Base-by-base conservation (phyloP, 1,284 basidiomycete genomes). In the Tilletia caries region DNA sequence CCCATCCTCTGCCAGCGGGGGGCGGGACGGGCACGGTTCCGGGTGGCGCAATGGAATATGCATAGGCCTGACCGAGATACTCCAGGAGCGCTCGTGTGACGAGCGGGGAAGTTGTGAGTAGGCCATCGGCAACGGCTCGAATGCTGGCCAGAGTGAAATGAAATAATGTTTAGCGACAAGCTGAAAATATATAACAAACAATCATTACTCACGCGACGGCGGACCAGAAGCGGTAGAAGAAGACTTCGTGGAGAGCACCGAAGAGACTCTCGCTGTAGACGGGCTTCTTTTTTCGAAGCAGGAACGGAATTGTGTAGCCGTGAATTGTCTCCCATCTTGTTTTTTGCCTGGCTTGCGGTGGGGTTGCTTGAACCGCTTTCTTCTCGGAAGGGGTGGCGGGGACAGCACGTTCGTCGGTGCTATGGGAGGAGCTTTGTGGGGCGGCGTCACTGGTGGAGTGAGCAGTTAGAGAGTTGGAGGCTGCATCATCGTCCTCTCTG, bases 61-160 rank as follows among this genome's bases (percentile, higher is more conserved):
- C 70, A 75, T 91, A 91, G 0, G 91, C 91, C 18, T 88, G 79
- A 0, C 88, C 86, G 0, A 88, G 88, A 83, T 93, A 95, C 44
- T 86, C 87, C 81, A 95, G 92, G 79, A 95, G 87, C 13, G 88
- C 88, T 41, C 73, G 69, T 23, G 75, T 64, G n/a, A 76, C 34
- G 29, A 76, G 70, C 20, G 75, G 75, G n/a, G 68, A 70, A 10
- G 75, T 76, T 60, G 75, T 76, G 62, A 69, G 65, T 32, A 66
- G 64, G 8, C 67, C 68, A 20, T 67, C 66, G 3, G 64, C 71
- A 5, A 73, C 43, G 34, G 75, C 67, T 37, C 75, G 75, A 62
- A 75, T 62, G 23, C 70, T 37, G 23, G n/a, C 43, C 43, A 20
- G 20, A 44, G 20, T 50, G 48, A 50, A 27, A 50, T 50, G n/a